Evolutionary conservation across 2,329 filamentous ascomycete genomes (phyloP).

Genomic region (Diaporthe sp.): DNA sequence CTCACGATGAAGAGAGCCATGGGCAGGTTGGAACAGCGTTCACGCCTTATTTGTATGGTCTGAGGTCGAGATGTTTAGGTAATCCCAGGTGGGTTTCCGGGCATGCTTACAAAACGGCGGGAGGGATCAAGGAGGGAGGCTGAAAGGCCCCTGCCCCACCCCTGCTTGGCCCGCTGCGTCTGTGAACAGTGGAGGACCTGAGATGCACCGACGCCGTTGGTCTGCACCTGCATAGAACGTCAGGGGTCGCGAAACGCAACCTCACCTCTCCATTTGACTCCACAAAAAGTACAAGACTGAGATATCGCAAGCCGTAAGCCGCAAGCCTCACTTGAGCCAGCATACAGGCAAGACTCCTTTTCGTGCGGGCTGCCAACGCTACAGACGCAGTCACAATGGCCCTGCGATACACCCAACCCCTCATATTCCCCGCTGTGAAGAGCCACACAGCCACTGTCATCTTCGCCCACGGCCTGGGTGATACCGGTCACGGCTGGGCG

Average conservation of each 20-base stretch:
- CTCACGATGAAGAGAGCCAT: slow-evolving; percentile 22
- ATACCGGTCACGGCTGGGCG: slow-evolving; percentile 84
- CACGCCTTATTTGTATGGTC: not conserved
- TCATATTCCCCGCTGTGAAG: slow-evolving; percentile 83
- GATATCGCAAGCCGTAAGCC: not conserved
- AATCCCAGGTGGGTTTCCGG: slow-evolving; percentile 28
- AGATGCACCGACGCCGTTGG: not conserved
- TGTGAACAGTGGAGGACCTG: not conserved
- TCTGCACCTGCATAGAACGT: slow-evolving; percentile 12
- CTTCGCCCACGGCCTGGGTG: slow-evolving; percentile 92
- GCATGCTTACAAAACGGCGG: slow-evolving; percentile 16
- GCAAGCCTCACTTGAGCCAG: not conserved
- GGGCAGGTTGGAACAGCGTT: not conserved
- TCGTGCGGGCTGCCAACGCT: not conserved
- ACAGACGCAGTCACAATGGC: slow-evolving; percentile 40
- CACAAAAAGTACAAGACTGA: slow-evolving; percentile 16
- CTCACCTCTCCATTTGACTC: not conserved
- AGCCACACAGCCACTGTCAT: slow-evolving; percentile 96
- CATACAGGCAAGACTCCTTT: not conserved
- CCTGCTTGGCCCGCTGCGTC: not conserved
- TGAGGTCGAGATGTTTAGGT: slow-evolving; percentile 34
- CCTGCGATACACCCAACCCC: slow-evolving; percentile 58
- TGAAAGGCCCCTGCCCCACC: not conserved
- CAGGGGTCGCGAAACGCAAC: slow-evolving; percentile 10
- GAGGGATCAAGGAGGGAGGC: not conserved